Percentiles rank a stretch among this genome's conserved stretches.
Conservation (phyloP, 306 rosid genomes). For the Fragaria vesca region DNA sequence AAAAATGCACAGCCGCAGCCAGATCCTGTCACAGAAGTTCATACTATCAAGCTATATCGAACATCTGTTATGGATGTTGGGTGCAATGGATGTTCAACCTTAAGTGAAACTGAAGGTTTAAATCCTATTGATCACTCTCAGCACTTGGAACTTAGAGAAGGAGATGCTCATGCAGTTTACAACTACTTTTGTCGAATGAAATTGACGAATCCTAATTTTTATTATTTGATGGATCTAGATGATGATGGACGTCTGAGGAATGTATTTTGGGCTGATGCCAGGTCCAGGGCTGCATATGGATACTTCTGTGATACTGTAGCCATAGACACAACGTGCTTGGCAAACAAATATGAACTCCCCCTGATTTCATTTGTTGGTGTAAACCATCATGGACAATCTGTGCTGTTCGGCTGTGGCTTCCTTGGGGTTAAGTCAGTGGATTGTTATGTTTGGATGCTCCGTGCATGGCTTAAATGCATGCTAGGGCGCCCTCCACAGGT, state of each 20-base stretch:
- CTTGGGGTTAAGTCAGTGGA: conserved; percentile 66
- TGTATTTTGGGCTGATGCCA: conserved; percentile 78
- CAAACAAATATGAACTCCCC: conserved; percentile 72
- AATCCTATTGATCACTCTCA: conserved; percentile 47
- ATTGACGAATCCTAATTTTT: conserved; percentile 61
- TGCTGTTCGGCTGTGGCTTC: conserved; percentile 74
- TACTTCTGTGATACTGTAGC: conserved; percentile 61
- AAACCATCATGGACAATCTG: conserved; percentile 68
- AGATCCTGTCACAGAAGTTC: conserved; percentile 64
- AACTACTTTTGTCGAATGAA: conserved; percentile 79
- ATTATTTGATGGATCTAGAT: conserved; percentile 68
- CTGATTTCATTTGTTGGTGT: conserved; percentile 62
- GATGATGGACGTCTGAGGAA: conserved; percentile 64
- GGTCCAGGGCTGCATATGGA: conserved; percentile 57
- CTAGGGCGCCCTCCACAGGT: conserved; percentile 50
- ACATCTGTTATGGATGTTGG: conserved; percentile 45
- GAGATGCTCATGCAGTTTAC: conserved; percentile 69
- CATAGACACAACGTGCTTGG: conserved; percentile 68
- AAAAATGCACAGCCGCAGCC: conserved; percentile 50
- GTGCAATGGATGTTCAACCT: conserved; percentile 35
- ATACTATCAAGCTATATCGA: conserved; percentile 67
- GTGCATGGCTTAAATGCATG: conserved; percentile 74
- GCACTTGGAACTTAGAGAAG: conserved; percentile 69
- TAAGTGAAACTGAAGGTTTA: conserved; percentile 41
- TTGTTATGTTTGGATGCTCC: conserved; percentile 61